These are phyloP conservation scores for Colletotrichum coccodes DNA, from an alignment of 2,329 filamentous ascomycete genomes.

Conservation along the genomic window DNA sequence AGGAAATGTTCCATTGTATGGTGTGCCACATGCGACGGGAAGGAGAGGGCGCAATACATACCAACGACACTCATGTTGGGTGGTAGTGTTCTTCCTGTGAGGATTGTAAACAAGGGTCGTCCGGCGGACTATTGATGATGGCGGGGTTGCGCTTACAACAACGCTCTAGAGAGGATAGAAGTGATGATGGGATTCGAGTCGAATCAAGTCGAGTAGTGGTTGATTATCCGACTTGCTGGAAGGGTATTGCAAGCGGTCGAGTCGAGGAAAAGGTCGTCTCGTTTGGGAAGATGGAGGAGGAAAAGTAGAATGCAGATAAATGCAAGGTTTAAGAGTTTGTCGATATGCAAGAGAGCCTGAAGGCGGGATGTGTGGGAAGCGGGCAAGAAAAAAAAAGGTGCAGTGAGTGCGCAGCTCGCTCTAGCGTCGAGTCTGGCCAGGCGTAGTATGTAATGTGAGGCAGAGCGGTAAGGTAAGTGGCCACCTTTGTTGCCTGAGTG, in stretches of 20 bases:
- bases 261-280: constrained; percentile 20
- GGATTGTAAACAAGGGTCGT: constrained; percentile 29
- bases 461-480: constrained; percentile 18
- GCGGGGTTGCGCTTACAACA: constrained; percentile 32
- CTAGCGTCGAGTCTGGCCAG: not conserved
- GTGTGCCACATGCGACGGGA: not conserved
- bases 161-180: constrained; percentile 9
- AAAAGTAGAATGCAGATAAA: constrained; percentile 21
- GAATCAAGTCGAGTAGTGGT: not conserved
- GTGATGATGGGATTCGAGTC: not conserved
- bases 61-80: constrained; percentile 66
- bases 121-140: constrained; percentile 8
- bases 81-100: constrained; percentile 34
- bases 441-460: not conserved
- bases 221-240: constrained; percentile 29
- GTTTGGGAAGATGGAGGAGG: constrained; percentile 13
- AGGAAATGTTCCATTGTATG: constrained; percentile 16
- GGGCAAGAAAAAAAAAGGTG: constrained; percentile 32
- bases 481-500: not conserved
- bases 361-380: constrained; percentile 30
- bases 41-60: constrained; percentile 45
- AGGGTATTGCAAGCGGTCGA: constrained; percentile 31
- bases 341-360: constrained; percentile 29
- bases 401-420: constrained; percentile 5
- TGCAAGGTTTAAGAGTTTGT: constrained; percentile 32